Evolutionary conservation across 1,139 yeast species (phyloP), one percentile per base, ranked within the genome.

Genomic region (Taphrina pruni): DNA sequence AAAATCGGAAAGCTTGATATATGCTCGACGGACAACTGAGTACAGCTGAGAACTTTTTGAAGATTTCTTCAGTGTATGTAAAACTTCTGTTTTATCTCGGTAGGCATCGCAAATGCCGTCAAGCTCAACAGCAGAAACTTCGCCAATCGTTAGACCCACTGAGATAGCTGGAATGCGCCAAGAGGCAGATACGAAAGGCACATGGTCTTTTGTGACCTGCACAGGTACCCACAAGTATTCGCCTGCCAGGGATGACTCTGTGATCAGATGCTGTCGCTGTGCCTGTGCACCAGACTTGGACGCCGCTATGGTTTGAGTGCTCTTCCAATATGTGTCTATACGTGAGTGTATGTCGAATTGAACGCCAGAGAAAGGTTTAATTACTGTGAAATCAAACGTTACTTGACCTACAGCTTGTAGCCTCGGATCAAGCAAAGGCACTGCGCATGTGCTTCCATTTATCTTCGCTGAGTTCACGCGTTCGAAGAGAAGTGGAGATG

Each of bases 281-380:
- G 58, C 35, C 35, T 50, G 52, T n/a, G 35, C 41, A 12, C 69
- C 64, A 6, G 45, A 35, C 11, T 36, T 54, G 7, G 43, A 35
- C 7, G 58, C 58, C 3, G 58, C 66, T 12, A 58, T 78, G 56
- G 83, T 83, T 52, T 83, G 85, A 0, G 96, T 89, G 0, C 96
- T 88, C 78, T 93, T 94, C 99, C 99, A 94, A 79, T 94, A 94
- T 0, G 98, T 93, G 76, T 93, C 97, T 76, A 90, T 93, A 35
- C 71, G 72, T 54, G 56, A 72, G 79, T 92, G 90, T 6, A 97
- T 88, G 55, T 96, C 90, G 55, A 55, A 64, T 77, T 93, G 98
- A 69, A 94, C 81, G 4, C 97, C 97, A 4, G 88, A 83, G 78
- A 88, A 94, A n/a, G 99, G 98, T 77, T 87, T 87, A 69, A 94